phyloP scores from a whole-genome alignment of 768 basidiomycete genomes.

The Phanerochaete sordida region DNA sequence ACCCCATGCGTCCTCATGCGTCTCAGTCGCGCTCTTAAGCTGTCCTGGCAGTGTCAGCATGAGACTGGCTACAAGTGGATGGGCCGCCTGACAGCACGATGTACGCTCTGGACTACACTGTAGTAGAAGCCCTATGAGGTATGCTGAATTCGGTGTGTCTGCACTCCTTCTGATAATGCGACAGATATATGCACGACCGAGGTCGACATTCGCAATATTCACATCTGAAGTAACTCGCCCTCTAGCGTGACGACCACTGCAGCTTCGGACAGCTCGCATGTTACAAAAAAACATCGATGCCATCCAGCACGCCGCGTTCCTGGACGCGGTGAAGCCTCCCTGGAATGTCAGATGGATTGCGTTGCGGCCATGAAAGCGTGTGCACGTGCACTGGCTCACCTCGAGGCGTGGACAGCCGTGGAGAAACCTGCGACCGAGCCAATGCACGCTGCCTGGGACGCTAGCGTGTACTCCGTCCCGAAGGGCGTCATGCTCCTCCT shows the following conservation, averaged over 20 bases:
- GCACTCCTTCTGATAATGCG: neutral
- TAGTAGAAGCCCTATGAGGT: too few relatives aligned
- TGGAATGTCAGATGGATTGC: conserved; percentile 36
- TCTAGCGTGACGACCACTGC: conserved; percentile 56
- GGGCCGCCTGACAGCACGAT: neutral
- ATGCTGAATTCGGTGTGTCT: too few relatives aligned
- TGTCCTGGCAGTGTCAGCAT: too few relatives aligned
- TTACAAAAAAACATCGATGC: conserved; percentile 54
- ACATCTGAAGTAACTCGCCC: conserved; percentile 41
- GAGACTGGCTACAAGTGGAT: too few relatives aligned
- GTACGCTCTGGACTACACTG: neutral
- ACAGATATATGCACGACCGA: conserved; percentile 36
- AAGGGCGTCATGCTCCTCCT: conserved; percentile 62
- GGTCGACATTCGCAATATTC: conserved; percentile 51
- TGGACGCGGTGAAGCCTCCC: conserved; percentile 20
- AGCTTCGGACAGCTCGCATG: conserved; percentile 60
- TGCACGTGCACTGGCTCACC: conserved; percentile 38
- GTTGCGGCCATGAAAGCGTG: conserved; percentile 37
- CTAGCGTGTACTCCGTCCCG: conserved; percentile 48
- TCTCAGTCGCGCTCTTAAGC: too few relatives aligned
- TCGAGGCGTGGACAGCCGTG: conserved; percentile 59
- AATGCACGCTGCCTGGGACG: conserved; percentile 47
- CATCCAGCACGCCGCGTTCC: conserved; percentile 40
- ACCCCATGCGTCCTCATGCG: too few relatives aligned
- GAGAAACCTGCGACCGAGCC: conserved; percentile 32